Base-by-base conservation (phyloP, 805 yeast genomes). In the Candida saitoana region DNA sequence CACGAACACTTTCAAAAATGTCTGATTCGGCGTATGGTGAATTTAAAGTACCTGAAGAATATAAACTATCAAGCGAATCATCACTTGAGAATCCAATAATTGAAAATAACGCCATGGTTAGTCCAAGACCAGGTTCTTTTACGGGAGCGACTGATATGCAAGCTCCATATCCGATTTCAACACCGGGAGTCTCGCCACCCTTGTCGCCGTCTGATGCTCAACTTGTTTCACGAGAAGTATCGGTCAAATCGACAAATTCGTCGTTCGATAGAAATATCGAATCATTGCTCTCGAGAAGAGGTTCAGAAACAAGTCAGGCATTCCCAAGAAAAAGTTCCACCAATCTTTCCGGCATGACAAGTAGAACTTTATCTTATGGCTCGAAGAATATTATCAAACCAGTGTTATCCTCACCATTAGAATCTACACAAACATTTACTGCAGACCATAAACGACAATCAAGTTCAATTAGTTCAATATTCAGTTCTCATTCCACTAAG, bases 381-480 rank as follows among this genome's bases (percentile, higher is more conserved):
- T 29, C 32, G 16, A 33, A n/a, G 16, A 36, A 36, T n/a, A 17
- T 8, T 20, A 12, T 36, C 7, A 5, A 36, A 18, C 31, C 38
- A 9, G 17, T 24, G 7, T 15, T 36, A 14, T 36, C 38, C 8
- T 24, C 38, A 11, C 38, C 38, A 6, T n/a, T 34, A 11, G 5
- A 29, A 24, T 29, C 32, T 9, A 29, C 7, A 20, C 24, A 22
- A 20, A 18, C 14, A 9, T 24, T 5, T 5, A 36, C 4, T 14
- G 4, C 17, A 15, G 29, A 12, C 15, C 51, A 33, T 25, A 63
- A 53, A 42, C 45, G 57, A 18, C 54, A 55, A 22, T 48, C 56
- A 6, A 50, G 62, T 18, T 66, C 73, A 9, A 52, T 64, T n/a
- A 59, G 68, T 46, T 68, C 73, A 1, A 50, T 67, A 11, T 47